Base-by-base conservation (phyloP, 2,329 filamentous ascomycete genomes). In the Rhynchosporium agropyri region DNA sequence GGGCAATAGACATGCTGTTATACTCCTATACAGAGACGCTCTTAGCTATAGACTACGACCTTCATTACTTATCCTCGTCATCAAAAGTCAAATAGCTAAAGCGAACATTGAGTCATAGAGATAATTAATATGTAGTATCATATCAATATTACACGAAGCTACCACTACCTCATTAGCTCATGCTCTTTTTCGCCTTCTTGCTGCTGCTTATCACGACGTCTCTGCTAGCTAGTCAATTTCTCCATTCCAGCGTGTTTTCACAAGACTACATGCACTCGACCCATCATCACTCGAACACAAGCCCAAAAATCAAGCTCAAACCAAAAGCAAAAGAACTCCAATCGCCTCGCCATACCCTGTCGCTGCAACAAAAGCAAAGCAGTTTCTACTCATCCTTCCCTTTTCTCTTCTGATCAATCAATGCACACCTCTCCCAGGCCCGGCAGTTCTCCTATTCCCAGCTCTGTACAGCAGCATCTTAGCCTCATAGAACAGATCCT, bases 401-500 rank as follows among this genome's bases (percentile, higher is more conserved):
- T 20, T 20, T 20, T 20, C 20, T 20, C 20, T 20, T 20, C 20
- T 20, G 20, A 63, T 62, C 58, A 63, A 60, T 43, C 55, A 9
- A 62, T 55, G 26, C 7, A 53, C 29, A 45, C 45, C 29, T 50
- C 20, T 63, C 81, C 20, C 20, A 20, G 20, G 20, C 20, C 20
- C 20, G 20, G 20, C 20, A 20, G 20, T 75, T 43, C 84, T 82
- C 65, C 89, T 81, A 70, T 79, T 79, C 70, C 87, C 87, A 15
- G 90, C 91, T 61, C 88, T 85, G 74, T 89, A 90, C 58, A 93
- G 81, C 74, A 89, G 86, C 66, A 84, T 82, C 74, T 90, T 88
- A 67, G 94, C 85, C 74, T 94, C 89, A 79, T 93, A 91, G 73
- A 95, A 81, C 70, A 91, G 78, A 72, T 93, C 89, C 72, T 95